Conservation (phyloP, 805 yeast species). For the Saccharomycopsis babjevae region DNA sequence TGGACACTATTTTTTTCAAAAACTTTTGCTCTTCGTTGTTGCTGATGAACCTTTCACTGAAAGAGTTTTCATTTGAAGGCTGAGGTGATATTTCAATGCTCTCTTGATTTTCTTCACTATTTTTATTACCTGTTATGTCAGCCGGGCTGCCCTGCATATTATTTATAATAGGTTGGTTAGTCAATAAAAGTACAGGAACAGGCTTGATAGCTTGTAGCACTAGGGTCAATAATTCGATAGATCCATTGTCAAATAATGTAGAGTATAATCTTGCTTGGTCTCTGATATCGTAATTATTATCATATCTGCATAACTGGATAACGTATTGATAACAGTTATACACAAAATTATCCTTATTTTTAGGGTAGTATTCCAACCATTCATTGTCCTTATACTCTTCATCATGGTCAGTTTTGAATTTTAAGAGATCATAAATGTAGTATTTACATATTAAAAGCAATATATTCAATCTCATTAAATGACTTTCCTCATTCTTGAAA, state of each 20-base stretch:
- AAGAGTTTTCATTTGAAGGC: slow-evolving; percentile 17
- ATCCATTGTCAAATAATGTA: slow-evolving; percentile 40
- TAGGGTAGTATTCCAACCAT: slow-evolving; percentile 8
- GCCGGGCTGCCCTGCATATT: slow-evolving; percentile 1
- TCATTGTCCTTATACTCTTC: slow-evolving; percentile 14
- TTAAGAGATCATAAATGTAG: slow-evolving; percentile 44
- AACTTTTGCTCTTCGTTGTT: neutral
- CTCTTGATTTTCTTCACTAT: neutral
- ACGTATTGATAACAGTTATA: slow-evolving; percentile 32
- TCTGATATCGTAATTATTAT: slow-evolving; percentile 63
- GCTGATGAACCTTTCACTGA: slow-evolving; percentile 13
- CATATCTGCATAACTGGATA: slow-evolving; percentile 60
- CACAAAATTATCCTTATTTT: slow-evolving; percentile 12
- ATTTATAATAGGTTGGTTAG: slow-evolving; percentile 16
- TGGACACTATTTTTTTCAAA: neutral
- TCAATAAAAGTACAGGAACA: slow-evolving; percentile 31
- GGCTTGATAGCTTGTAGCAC: slow-evolving; percentile 73
- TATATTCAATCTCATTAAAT: slow-evolving; percentile 57
- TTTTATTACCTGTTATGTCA: neutral
- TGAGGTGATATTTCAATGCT: slow-evolving; percentile 17
- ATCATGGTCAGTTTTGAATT: slow-evolving; percentile 24
- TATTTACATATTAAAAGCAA: slow-evolving; percentile 67
- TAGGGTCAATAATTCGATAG: slow-evolving; percentile 54
- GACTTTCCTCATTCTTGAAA: slow-evolving; percentile 42
- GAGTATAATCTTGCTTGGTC: slow-evolving; percentile 74